Conservation (phyloP, 164 flowering plant species). For the Umbellularia californica region DNA sequence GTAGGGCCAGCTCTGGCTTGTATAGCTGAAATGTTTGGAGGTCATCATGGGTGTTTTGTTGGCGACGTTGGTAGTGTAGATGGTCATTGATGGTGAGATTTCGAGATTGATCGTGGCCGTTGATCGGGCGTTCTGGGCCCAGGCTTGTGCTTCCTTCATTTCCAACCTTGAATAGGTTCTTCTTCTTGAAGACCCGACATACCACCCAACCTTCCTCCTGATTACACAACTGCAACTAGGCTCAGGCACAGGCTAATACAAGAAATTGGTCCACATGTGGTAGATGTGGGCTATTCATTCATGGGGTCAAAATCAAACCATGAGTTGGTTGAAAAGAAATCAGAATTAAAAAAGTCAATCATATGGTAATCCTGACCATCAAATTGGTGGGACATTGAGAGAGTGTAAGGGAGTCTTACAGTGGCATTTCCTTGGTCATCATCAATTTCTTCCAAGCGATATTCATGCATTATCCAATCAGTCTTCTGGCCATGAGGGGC, state of each 20-base stretch:
- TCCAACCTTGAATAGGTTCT: conserved; percentile 69
- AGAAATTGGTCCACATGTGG: not conserved
- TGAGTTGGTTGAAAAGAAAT: not conserved
- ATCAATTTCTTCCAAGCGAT: conserved; percentile 78
- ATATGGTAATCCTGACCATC: no score
- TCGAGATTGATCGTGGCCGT: conserved; percentile 18
- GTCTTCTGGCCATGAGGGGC: conserved; percentile 97
- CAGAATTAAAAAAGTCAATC: no score
- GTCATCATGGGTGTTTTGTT: conserved; percentile 1
- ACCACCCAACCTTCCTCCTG: conserved; percentile 98
- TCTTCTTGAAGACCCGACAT: conserved; percentile 92
- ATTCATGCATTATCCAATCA: conserved; percentile 99
- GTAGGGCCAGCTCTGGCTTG: conserved; percentile 30
- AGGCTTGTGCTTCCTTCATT: conserved; percentile 29
- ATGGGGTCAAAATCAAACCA: not conserved
- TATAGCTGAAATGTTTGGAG: conserved; percentile 30
- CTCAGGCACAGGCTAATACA: not conserved
- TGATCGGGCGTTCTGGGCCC: conserved; percentile 21
- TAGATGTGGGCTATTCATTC: not conserved
- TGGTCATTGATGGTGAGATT: conserved; percentile 19
- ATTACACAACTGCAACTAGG: not conserved
- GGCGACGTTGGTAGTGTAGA: conserved; percentile 14
- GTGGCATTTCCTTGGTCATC: conserved; percentile 37
- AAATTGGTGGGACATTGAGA: no score
- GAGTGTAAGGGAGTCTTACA: conserved; percentile 10